Conservation (phyloP, 2,329 filamentous ascomycete genomes). For the Teratosphaeria zuluensis region DNA sequence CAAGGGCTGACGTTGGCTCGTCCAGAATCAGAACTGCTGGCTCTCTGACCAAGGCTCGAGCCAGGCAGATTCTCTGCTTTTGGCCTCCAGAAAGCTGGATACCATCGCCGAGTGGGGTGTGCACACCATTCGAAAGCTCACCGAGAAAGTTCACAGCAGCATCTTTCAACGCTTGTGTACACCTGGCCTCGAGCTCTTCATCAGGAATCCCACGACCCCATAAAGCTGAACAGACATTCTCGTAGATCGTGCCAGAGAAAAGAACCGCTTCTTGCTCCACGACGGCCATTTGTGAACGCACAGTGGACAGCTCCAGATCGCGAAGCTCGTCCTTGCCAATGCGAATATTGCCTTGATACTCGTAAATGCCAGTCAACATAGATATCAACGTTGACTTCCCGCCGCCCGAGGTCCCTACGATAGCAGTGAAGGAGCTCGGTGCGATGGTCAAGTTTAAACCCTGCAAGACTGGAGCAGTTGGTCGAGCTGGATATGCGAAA, state of each 20-base stretch:
- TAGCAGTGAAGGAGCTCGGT: constrained; percentile 33
- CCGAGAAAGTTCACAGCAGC: constrained; percentile 36
- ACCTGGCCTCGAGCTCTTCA: constrained; percentile 16
- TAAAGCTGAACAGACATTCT: constrained; percentile 35
- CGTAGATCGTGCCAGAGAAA: constrained; percentile 35
- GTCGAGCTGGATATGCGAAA: constrained; percentile 37
- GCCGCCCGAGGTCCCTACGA: constrained; percentile 37
- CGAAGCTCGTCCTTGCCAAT: constrained; percentile 33
- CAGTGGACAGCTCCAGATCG: constrained; percentile 23
- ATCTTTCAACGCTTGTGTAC: constrained; percentile 26
- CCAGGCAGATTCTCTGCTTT: constrained; percentile 38
- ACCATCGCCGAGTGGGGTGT: constrained; percentile 35
- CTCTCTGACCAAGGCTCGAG: constrained; percentile 35
- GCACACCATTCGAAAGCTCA: constrained; percentile 34
- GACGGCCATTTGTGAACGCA: constrained; percentile 34
- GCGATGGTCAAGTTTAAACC: constrained; percentile 27
- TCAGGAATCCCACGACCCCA: constrained; percentile 5
- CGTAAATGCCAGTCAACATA: constrained; percentile 34
- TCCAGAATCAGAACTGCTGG: constrained; percentile 38
- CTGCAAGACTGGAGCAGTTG: constrained; percentile 31
- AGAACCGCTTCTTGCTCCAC: constrained; percentile 38
- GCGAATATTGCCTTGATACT: constrained; percentile 30
- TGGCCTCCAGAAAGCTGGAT: constrained; percentile 38
- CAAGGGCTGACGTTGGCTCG: constrained; percentile 38
- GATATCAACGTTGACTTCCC: constrained; percentile 37